A percentile compares a stretch with the other conserved stretches of the same genome.
phyloP scores from a whole-genome alignment of 2,329 filamentous ascomycete species.

The Trichothecium roseum region DNA sequence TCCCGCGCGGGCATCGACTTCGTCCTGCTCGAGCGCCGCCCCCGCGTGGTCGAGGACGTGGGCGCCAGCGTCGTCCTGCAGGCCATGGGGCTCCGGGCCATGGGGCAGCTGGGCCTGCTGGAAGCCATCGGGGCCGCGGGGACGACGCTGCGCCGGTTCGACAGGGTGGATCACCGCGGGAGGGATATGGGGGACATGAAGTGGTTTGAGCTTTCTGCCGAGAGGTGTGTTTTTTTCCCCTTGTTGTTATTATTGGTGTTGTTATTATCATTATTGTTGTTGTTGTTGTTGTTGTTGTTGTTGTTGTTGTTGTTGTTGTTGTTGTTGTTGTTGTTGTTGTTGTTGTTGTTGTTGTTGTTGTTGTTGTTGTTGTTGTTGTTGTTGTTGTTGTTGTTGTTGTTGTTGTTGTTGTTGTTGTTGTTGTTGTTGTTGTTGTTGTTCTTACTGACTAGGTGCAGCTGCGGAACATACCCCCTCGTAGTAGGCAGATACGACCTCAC shows the following conservation, averaged over 20 bases:
- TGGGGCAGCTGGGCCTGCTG: slow-evolving; percentile 21
- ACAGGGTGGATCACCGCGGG: slow-evolving; percentile 15
- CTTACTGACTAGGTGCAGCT: slow-evolving; percentile 13
- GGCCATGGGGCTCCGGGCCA: slow-evolving; percentile 13
- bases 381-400: too few species aligned
- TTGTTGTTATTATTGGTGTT: too few species aligned
- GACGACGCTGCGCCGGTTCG: slow-evolving; percentile 11
- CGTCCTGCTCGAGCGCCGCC: slow-evolving; percentile 23
- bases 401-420: too few species aligned
- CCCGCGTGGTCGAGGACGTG: slow-evolving; percentile 15
- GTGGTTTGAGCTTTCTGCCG: slow-evolving; percentile 12
- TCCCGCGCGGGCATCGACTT: slow-evolving; percentile 21
- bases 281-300: too few species aligned
- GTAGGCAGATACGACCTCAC: slow-evolving; percentile 4
- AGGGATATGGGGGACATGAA: slow-evolving; percentile 11
- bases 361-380: too few species aligned
- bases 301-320: too few species aligned
- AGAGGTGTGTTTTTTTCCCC: slow-evolving; percentile 12
- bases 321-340: slow-evolving; percentile 10
- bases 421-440: too few species aligned
- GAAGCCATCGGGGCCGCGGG: slow-evolving; percentile 10
- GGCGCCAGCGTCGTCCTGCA: slow-evolving; percentile 20
- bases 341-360: too few species aligned
- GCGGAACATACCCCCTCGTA: slow-evolving; percentile 1
- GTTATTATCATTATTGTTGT: too few species aligned